phyloP scores from a whole-genome alignment of 1,284 basidiomycete genomes.

The Salmacisia buchloeana region DNA sequence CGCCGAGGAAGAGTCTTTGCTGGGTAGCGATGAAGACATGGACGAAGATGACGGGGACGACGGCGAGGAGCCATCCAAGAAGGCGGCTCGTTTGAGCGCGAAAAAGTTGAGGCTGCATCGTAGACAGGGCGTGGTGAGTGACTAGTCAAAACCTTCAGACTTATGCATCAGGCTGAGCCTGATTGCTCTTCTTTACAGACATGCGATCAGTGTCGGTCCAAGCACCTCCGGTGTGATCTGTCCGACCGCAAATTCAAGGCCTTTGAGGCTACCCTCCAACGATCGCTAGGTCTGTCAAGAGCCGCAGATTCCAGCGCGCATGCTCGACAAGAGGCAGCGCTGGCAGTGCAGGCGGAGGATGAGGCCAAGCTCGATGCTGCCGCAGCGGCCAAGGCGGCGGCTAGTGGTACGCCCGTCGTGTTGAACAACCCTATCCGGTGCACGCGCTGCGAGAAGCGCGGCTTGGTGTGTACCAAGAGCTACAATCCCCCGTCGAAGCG shows the following conservation, averaged over 20 bases:
- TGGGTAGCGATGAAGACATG: not conserved
- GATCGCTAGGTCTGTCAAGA: slow-evolving; percentile 13
- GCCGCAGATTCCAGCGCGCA: not conserved
- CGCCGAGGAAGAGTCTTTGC: not conserved
- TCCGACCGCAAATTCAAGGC: slow-evolving; percentile 24
- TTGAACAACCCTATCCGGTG: slow-evolving; percentile 24
- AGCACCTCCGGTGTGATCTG: slow-evolving; percentile 42
- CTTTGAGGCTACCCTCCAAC: slow-evolving; percentile 15
- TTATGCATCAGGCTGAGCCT: not conserved
- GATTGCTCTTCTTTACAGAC: slow-evolving; percentile 17
- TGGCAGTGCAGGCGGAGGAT: slow-evolving; percentile 21
- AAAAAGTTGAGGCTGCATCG: slow-evolving; percentile 12
- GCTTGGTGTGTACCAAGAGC: slow-evolving; percentile 37
- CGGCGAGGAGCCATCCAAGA: not conserved
- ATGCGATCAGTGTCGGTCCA: slow-evolving; percentile 41
- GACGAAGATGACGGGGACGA: not conserved
- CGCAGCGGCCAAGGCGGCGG: not conserved
- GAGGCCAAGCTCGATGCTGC: slow-evolving; percentile 9
- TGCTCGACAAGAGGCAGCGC: not conserved
- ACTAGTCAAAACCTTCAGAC: too few species aligned
- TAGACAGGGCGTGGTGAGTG: slow-evolving; percentile 19
- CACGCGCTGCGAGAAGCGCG: slow-evolving; percentile 35
- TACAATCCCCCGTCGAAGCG: slow-evolving; percentile 32
- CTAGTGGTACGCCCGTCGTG: not conserved
- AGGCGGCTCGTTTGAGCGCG: not conserved